These are phyloP conservation scores for Talaromyces trachyspermus DNA, from an alignment of 495 filamentous ascomycete species.

Conservation along the genomic window DNA sequence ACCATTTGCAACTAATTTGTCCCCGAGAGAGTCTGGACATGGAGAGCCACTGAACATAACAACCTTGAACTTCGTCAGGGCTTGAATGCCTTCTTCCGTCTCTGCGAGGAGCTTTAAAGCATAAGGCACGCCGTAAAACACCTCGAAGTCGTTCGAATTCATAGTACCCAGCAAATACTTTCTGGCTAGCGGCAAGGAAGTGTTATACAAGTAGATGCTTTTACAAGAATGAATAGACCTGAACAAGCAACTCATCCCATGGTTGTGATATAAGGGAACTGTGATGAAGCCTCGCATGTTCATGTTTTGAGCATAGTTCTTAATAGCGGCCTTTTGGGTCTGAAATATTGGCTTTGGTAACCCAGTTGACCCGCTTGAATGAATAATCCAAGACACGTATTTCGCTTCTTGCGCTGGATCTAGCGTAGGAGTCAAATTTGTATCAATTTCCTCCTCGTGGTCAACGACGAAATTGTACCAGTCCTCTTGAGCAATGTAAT, in stretches of 20 bases:
- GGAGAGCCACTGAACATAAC: slow-evolving; percentile 41
- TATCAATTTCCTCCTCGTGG: slow-evolving; percentile 8
- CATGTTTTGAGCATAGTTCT: slow-evolving; percentile 34
- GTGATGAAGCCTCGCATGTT: slow-evolving; percentile 40
- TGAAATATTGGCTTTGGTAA: slow-evolving; percentile 35
- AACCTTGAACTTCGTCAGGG: slow-evolving; percentile 30
- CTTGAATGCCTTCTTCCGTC: slow-evolving; percentile 28
- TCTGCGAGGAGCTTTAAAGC: slow-evolving; percentile 41
- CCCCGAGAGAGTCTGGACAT: slow-evolving; percentile 43
- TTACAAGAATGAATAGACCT: slow-evolving; percentile 34
- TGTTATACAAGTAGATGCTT: slow-evolving; percentile 38
- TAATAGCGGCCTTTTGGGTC: slow-evolving; percentile 30
- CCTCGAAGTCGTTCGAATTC: slow-evolving; percentile 28
- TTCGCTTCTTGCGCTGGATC: slow-evolving; percentile 17
- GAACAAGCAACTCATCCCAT: slow-evolving; percentile 43
- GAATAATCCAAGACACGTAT: slow-evolving; percentile 33
- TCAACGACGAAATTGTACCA: slow-evolving; percentile 15
- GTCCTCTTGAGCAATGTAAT: slow-evolving; percentile 10
- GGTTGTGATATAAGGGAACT: slow-evolving; percentile 45
- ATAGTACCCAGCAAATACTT: slow-evolving; percentile 32
- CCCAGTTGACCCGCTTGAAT: slow-evolving; percentile 36
- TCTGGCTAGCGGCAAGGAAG: slow-evolving; percentile 33
- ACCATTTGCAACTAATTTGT: slow-evolving; percentile 44
- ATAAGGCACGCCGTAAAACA: slow-evolving; percentile 41
- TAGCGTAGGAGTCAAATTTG: slow-evolving; percentile 10